Conservation (phyloP, 2,329 filamentous ascomycete genomes). For the Colletotrichum tofieldiae region DNA sequence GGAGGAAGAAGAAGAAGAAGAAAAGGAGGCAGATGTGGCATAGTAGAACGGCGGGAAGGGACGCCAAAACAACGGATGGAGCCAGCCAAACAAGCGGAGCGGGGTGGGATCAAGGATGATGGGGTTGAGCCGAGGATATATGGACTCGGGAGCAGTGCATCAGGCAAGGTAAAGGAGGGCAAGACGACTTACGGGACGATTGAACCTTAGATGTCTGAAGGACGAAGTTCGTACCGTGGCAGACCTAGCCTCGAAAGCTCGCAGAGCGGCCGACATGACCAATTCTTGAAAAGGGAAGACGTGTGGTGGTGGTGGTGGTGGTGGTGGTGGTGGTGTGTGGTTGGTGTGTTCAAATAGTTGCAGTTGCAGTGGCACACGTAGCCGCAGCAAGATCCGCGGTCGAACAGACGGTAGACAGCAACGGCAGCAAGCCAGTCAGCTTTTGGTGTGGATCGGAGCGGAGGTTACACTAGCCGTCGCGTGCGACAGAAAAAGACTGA, state of each 20-base stretch:
- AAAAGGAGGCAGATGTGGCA: neutral
- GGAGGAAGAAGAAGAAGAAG: slow-evolving; percentile 20
- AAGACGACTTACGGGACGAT: slow-evolving; percentile 33
- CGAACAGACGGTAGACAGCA: slow-evolving; percentile 8
- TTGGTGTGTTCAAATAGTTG: slow-evolving; percentile 34
- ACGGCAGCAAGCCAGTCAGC: slow-evolving; percentile 15
- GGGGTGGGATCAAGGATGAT: slow-evolving; percentile 30
- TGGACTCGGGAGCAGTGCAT: neutral
- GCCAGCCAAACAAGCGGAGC: slow-evolving; percentile 25
- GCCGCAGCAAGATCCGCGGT: slow-evolving; percentile 41
- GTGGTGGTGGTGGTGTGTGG: slow-evolving; percentile 12
- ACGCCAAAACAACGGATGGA: slow-evolving; percentile 15
- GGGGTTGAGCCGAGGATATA: slow-evolving; percentile 23
- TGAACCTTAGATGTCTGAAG: slow-evolving; percentile 25
- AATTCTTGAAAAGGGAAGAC: slow-evolving; percentile 21
- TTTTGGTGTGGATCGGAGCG: slow-evolving; percentile 37
- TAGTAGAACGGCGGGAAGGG: slow-evolving; percentile 2
- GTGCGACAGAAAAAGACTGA: neutral
- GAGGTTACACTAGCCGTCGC: slow-evolving; percentile 28
- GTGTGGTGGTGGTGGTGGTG: slow-evolving; percentile 15
- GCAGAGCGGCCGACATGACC: slow-evolving; percentile 44
- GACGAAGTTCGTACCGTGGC: slow-evolving; percentile 35
- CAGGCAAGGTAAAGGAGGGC: neutral
- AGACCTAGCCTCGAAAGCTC: slow-evolving; percentile 45
- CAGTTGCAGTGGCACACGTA: slow-evolving; percentile 37